These are phyloP conservation scores for Penicillium simplicissimum DNA, from an alignment of 495 filamentous ascomycete species.

Conservation along the genomic window DNA sequence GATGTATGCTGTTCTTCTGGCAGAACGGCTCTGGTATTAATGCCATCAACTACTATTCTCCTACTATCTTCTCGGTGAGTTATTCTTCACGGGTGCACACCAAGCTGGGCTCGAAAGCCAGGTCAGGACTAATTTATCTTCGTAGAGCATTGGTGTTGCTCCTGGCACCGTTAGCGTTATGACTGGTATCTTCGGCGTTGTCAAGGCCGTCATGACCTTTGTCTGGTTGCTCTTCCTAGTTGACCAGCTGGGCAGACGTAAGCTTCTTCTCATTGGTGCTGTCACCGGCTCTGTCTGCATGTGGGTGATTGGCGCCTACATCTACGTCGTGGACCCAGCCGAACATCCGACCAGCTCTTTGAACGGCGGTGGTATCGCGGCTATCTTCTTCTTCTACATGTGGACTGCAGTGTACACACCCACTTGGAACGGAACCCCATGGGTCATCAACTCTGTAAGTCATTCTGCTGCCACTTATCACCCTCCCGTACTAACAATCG, in stretches of 20 bases:
- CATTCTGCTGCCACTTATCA: neutral
- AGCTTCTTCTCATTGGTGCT: conserved; percentile 68
- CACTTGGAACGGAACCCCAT: conserved; percentile 70
- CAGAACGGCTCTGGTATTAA: conserved; percentile 70
- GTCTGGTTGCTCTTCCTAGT: conserved; percentile 68
- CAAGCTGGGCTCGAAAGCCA: neutral
- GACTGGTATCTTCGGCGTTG: conserved; percentile 53
- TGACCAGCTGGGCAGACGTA: conserved; percentile 67
- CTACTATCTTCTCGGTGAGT: conserved; percentile 55
- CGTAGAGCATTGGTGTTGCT: conserved; percentile 51
- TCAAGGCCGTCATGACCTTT: conserved; percentile 58
- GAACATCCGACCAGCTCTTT: conserved; percentile 42
- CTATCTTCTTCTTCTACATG: conserved; percentile 76
- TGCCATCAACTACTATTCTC: conserved; percentile 66
- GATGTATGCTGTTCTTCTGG: conserved; percentile 66
- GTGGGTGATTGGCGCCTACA: conserved; percentile 68
- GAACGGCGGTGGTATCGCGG: conserved; percentile 59
- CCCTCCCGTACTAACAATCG: conserved; percentile 10
- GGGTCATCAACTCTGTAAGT: conserved; percentile 58
- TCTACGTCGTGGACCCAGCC: conserved; percentile 62
- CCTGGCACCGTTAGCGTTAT: conserved; percentile 40
- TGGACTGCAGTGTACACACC: conserved; percentile 76
- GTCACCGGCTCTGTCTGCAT: conserved; percentile 68
- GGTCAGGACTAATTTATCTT: neutral
- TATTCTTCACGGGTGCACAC: neutral